phyloP scores from a whole-genome alignment of 2,329 filamentous ascomycete genomes.

The Leptosphaerulina australis region DNA sequence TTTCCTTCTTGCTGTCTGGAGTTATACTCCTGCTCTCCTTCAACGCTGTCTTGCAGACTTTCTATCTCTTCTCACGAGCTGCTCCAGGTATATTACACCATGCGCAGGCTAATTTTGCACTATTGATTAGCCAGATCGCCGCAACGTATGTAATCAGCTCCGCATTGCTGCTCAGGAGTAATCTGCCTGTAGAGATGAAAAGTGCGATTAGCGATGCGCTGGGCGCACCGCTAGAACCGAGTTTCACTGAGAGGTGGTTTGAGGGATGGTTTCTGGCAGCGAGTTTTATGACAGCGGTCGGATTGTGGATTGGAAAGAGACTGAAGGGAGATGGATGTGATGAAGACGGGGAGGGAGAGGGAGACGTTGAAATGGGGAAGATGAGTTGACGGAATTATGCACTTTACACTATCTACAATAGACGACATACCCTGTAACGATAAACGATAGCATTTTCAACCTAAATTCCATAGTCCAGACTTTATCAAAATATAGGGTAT shows the following conservation, averaged over 20 bases:
- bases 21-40: constrained; percentile 83
- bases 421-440: not conserved
- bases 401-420: not conserved
- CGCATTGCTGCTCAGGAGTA: constrained; percentile 76
- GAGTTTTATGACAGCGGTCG: constrained; percentile 68
- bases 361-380: constrained; percentile 75
- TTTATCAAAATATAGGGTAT: no score
- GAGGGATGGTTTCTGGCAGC: constrained; percentile 82
- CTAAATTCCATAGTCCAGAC: not conserved
- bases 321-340: constrained; percentile 54
- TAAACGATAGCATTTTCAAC: not conserved
- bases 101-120: constrained; percentile 76
- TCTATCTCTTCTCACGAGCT: constrained; percentile 78
- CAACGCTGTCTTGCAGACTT: constrained; percentile 83
- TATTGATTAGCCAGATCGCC: constrained; percentile 79
- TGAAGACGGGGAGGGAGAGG: constrained; percentile 49
- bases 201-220: constrained; percentile 78
- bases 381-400: constrained; percentile 55
- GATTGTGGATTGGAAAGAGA: constrained; percentile 74
- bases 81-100: constrained; percentile 73
- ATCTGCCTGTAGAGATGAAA: constrained; percentile 77
- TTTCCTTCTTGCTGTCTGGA: constrained; percentile 81
- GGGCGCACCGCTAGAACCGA: constrained; percentile 73
- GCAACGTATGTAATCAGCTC: constrained; percentile 86
- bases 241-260: constrained; percentile 82